phyloP scores from a whole-genome alignment of 768 basidiomycete genomes.

The Dentipellis fragilis region DNA sequence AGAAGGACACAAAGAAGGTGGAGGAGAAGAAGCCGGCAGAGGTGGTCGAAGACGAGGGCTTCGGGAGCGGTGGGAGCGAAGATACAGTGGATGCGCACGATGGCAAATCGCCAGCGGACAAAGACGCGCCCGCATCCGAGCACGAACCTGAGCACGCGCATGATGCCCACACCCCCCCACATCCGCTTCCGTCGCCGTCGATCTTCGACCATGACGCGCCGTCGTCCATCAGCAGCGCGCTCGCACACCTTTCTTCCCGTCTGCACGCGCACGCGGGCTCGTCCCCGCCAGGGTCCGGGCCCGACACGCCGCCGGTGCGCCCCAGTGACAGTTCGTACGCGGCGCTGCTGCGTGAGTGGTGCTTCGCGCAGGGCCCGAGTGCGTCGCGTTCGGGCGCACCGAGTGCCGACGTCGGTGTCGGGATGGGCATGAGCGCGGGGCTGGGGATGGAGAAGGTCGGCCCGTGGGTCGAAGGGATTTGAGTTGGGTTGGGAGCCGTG shows the following conservation, averaged over 20 bases:
- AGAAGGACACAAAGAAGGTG: no score
- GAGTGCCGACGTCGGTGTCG: no score
- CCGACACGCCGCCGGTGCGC: neutral
- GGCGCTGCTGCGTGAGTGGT: constrained; percentile 13
- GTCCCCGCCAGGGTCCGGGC: constrained; percentile 4
- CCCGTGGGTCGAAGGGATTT: no score
- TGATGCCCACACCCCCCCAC: constrained; percentile 2
- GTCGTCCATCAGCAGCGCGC: constrained; percentile 2
- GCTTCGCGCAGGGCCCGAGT: constrained; percentile 12
- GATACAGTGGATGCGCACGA: neutral
- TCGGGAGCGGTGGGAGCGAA: constrained; percentile 1
- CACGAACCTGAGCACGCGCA: constrained; percentile 8
- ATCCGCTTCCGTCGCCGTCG: constrained; percentile 5
- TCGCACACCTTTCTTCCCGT: neutral
- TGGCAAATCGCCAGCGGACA: no score
- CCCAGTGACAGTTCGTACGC: constrained; percentile 10
- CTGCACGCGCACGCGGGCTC: constrained; percentile 1
- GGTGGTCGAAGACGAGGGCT: constrained; percentile 12
- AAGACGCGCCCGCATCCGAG: neutral
- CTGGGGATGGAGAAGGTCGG: no score
- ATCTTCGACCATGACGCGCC: neutral
- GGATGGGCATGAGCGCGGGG: no score
- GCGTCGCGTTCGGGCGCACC: no score
- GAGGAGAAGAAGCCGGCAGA: neutral
- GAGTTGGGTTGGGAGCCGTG: no score